A percentile compares a stretch with the other conserved stretches of the same genome.
Evolutionary conservation across 805 yeast species (phyloP).

Genomic region (Metschnikowia kofuensis): DNA sequence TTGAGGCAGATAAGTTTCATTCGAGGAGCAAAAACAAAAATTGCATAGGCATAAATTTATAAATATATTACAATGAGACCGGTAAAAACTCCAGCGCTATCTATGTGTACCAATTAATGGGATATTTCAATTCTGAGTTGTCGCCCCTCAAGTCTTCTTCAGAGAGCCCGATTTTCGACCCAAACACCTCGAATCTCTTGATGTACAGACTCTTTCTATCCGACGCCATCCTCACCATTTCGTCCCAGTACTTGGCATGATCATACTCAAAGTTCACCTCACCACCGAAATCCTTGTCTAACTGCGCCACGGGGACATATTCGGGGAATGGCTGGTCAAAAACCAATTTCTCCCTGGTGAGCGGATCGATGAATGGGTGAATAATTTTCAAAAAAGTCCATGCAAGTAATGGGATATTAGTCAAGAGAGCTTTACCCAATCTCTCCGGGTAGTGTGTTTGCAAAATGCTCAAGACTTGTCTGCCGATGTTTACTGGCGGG

Average conservation of each 20-base stretch:
- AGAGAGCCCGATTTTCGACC: conserved; percentile 71
- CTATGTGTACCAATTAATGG: conserved; percentile 19
- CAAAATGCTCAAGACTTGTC: conserved; percentile 86
- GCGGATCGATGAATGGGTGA: conserved; percentile 94
- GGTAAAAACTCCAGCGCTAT: too few species aligned
- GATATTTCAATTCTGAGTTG: conserved; percentile 27
- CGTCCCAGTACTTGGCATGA: conserved; percentile 79
- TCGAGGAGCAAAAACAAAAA: too few species aligned
- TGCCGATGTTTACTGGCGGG: conserved; percentile 86
- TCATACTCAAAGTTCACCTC: conserved; percentile 76
- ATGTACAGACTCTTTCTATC: conserved; percentile 61
- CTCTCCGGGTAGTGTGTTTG: conserved; percentile 98
- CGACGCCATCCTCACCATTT: conserved; percentile 57
- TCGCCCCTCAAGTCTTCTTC: conserved; percentile 71
- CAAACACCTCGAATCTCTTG: conserved; percentile 67
- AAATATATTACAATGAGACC: too few species aligned
- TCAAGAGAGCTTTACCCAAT: conserved; percentile 84
- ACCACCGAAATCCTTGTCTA: conserved; percentile 86
- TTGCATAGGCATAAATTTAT: not conserved
- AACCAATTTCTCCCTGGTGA: conserved; percentile 89
- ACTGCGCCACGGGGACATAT: conserved; percentile 77
- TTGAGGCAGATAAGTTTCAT: too few species aligned
- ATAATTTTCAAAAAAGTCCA: conserved; percentile 90
- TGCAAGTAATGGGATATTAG: conserved; percentile 92
- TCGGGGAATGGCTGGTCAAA: conserved; percentile 85